Conservation (phyloP, 345 rosid genomes). For the Brassica cretica region DNA sequence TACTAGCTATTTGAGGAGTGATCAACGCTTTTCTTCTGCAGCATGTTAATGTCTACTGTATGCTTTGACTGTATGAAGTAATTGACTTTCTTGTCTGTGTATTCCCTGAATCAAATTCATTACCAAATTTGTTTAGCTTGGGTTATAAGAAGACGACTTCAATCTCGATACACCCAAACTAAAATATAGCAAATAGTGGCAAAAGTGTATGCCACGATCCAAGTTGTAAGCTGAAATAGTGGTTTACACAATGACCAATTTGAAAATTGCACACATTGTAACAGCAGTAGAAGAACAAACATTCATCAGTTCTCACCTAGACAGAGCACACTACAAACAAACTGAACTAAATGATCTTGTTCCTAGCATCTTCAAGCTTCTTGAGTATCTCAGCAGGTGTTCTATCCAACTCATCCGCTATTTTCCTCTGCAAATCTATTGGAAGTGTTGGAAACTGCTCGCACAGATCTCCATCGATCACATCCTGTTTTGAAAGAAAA, state of each 20-base stretch:
- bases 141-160: no score
- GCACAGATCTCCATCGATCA: conserved; percentile 95
- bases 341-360: conserved; percentile 58
- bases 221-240: not conserved
- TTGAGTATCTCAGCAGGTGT: conserved; percentile 95
- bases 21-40: no score
- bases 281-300: not conserved
- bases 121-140: no score
- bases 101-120: no score
- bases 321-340: not conserved
- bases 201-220: no score
- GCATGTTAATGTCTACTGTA: no score
- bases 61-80: no score
- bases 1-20: no score
- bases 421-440: conserved; percentile 82
- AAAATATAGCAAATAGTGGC: no score
- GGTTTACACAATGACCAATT: not conserved
- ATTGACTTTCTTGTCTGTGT: no score
- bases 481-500: conserved; percentile 63
- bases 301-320: not conserved
- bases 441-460: conserved; percentile 96
- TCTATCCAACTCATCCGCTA: conserved; percentile 92
- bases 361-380: conserved; percentile 93
- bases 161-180: no score
- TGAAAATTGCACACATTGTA: not conserved